phyloP scores from a whole-genome alignment of 2,329 filamentous ascomycete genomes.

The Scorias spongiosa region DNA sequence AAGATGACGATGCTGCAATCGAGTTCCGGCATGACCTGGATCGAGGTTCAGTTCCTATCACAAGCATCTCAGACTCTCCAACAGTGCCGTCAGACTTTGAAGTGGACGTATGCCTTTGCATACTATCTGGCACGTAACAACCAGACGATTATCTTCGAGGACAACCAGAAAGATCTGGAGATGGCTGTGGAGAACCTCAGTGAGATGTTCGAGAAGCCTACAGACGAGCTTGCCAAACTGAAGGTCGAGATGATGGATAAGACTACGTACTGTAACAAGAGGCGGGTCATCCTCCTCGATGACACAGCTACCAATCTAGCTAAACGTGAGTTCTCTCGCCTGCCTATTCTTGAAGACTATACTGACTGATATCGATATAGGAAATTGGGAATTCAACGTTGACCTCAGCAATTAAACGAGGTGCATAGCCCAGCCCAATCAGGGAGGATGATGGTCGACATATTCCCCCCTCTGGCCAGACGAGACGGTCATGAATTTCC shows the following conservation, averaged over 20 bases:
- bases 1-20: conserved; percentile 97
- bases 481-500: no score
- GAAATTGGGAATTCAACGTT: conserved; percentile 22
- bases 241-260: conserved; percentile 99
- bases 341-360: neutral
- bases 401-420: conserved; percentile 5
- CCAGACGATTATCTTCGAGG: conserved; percentile 90
- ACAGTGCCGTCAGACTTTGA: conserved; percentile 92
- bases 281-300: conserved; percentile 74
- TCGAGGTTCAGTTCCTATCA: conserved; percentile 94
- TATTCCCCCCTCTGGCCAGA: no score
- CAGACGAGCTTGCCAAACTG: conserved; percentile 66
- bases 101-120: conserved; percentile 98
- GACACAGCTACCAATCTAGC: conserved; percentile 88
- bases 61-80: conserved; percentile 86
- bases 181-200: conserved; percentile 92
- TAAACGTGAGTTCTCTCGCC: conserved; percentile 49
- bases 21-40: conserved; percentile 93
- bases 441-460: no score
- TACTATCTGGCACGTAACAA: conserved; percentile 97
- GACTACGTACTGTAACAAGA: conserved; percentile 89
- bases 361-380: conserved; percentile 8
- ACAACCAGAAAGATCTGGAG: conserved; percentile 96
- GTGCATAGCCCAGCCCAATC: no score
- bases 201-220: conserved; percentile 98